Evolutionary conservation across 495 filamentous ascomycete genomes (phyloP).

Genomic region (Aspergillus olivimuriae): DNA sequence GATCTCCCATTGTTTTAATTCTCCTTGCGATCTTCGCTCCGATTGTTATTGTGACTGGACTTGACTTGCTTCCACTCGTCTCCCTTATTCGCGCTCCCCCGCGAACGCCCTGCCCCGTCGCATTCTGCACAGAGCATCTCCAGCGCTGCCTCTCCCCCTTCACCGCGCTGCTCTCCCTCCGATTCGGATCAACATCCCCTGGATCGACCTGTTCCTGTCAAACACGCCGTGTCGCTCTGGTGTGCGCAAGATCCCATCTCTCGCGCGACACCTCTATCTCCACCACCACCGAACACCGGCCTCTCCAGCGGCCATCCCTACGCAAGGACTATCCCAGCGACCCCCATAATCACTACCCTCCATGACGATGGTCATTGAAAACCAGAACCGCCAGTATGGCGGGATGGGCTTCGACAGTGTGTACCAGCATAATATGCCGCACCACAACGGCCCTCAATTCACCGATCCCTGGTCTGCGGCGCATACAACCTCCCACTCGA

Average conservation of each 20-base stretch:
- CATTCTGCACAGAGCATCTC: background rate
- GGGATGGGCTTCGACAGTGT: constrained; percentile 76
- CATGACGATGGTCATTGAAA: constrained; percentile 86
- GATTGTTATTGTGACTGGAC: too few species aligned
- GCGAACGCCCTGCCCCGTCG: constrained; percentile 2
- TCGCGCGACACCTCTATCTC: background rate
- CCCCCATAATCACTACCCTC: constrained; percentile 21
- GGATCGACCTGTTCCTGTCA: constrained; percentile 17
- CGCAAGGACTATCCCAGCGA: background rate
- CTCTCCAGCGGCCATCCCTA: background rate
- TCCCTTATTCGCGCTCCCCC: constrained; percentile 18
- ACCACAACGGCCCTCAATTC: constrained; percentile 74
- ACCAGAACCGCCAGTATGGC: constrained; percentile 76
- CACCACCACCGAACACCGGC: background rate
- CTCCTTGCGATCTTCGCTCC: constrained; percentile 2
- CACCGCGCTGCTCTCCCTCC: background rate
- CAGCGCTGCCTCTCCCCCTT: background rate
- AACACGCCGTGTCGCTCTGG: constrained; percentile 4
- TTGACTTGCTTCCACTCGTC: constrained; percentile 8
- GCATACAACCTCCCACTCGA: constrained; percentile 49
- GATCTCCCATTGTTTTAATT: constrained; percentile 12
- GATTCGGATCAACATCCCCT: constrained; percentile 8
- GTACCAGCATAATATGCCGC: constrained; percentile 58
- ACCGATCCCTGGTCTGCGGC: constrained; percentile 81
- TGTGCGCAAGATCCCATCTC: constrained; percentile 1